These are phyloP conservation scores for Eucalyptus regnans DNA, from an alignment of 345 rosid genomes.

Conservation along the genomic window DNA sequence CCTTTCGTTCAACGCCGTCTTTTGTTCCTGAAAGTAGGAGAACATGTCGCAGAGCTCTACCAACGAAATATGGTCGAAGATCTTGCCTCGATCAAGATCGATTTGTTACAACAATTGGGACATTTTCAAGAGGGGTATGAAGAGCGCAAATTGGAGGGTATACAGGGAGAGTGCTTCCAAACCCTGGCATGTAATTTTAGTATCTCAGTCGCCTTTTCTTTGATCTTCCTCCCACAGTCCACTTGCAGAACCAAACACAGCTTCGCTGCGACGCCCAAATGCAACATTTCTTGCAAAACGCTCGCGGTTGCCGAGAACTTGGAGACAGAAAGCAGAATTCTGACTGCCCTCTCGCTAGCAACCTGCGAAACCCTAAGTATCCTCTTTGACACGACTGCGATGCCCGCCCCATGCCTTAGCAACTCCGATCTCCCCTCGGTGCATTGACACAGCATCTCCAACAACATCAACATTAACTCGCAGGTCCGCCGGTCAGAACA, in stretches of 20 bases:
- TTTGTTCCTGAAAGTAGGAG: neutral
- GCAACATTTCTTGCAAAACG: conserved; percentile 58
- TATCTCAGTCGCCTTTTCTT: conserved; percentile 52
- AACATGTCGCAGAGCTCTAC: neutral
- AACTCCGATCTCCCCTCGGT: conserved; percentile 31
- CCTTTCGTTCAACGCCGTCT: neutral
- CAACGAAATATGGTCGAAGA: neutral
- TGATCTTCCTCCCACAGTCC: conserved; percentile 27
- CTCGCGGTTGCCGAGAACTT: conserved; percentile 43
- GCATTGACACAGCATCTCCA: conserved; percentile 27
- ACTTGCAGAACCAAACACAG: conserved; percentile 57
- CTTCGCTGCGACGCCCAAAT: conserved; percentile 57
- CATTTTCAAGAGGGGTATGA: conserved; percentile 17
- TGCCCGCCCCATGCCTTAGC: conserved; percentile 19
- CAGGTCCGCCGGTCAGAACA: conserved; percentile 7
- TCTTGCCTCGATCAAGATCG: neutral
- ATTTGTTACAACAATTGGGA: neutral
- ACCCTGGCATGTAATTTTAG: conserved; percentile 51
- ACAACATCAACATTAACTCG: conserved; percentile 23
- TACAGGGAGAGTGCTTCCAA: conserved; percentile 64
- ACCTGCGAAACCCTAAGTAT: conserved; percentile 52
- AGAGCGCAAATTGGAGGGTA: conserved; percentile 19
- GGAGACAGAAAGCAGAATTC: conserved; percentile 43
- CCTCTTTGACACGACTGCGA: conserved; percentile 28
- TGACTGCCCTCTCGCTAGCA: conserved; percentile 52